Evolutionary conservation across 139 green algal species (phyloP).

Genomic region (Ulvella scutata): DNA sequence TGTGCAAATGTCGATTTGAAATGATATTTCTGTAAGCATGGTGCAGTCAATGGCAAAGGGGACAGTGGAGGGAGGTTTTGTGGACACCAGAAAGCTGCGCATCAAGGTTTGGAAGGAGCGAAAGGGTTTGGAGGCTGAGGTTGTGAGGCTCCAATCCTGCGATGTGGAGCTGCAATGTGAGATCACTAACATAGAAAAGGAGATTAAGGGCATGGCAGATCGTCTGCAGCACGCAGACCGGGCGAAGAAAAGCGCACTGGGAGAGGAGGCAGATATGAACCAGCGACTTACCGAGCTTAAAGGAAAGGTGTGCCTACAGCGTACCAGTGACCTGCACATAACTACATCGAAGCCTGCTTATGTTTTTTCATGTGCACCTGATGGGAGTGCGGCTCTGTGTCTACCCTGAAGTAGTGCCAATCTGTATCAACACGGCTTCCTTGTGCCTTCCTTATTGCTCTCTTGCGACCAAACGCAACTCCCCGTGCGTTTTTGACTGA

Average conservation of each 20-base stretch:
- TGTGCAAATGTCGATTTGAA: no score
- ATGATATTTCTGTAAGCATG: no score
- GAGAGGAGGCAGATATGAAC: background rate
- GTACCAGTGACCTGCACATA: no score
- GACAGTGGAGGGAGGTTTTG: background rate
- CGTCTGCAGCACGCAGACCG: background rate
- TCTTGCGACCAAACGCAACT: no score
- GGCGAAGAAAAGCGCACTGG: background rate
- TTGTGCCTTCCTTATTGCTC: no score
- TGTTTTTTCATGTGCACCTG: no score
- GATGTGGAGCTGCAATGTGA: constrained; percentile 26
- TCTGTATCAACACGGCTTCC: no score
- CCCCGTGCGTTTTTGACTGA: no score
- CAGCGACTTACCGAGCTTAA: background rate
- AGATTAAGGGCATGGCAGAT: background rate
- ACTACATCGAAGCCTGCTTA: no score
- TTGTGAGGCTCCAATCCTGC: constrained; percentile 7
- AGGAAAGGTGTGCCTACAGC: no score
- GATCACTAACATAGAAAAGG: background rate
- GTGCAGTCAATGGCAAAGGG: background rate
- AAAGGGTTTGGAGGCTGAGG: constrained; percentile 18
- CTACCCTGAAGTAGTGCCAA: no score
- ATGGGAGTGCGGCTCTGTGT: no score
- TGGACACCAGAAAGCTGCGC: background rate
- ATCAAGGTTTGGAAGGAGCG: constrained; percentile 9